A percentile compares a stretch with the other conserved stretches of the same genome.
Evolutionary conservation across 169 alveolate genomes (phyloP).

Genomic region (Eimeria maxima): DNA sequence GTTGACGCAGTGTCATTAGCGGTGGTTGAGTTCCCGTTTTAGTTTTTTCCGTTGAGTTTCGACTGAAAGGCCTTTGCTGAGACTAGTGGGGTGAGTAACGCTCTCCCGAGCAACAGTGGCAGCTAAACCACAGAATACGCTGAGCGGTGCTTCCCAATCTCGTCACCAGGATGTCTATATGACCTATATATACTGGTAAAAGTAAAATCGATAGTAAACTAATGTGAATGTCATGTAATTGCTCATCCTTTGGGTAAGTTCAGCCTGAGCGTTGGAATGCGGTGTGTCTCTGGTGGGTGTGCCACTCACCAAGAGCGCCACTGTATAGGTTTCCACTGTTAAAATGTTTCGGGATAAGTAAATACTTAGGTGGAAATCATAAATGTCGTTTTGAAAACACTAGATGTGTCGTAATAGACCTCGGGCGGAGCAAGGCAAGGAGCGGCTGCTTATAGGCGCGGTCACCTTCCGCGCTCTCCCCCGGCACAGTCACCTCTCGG

Average conservation of each 20-base stretch:
- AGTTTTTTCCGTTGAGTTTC: no score
- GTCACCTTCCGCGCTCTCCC: slow-evolving; percentile 73
- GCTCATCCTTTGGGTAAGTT: background rate
- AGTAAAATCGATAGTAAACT: background rate
- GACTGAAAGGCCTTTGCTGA: no score
- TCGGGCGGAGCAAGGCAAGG: slow-evolving; percentile 68
- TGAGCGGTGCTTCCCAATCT: no score
- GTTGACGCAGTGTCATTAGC: background rate
- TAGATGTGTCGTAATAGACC: slow-evolving; percentile 16
- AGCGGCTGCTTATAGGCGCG: slow-evolving; percentile 65
- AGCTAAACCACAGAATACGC: no score
- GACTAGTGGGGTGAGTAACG: no score
- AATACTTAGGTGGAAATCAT: background rate
- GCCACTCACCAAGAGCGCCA: background rate
- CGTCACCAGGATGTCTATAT: background rate
- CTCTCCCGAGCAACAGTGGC: no score
- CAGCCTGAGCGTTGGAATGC: background rate
- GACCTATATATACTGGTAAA: background rate
- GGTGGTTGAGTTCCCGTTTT: background rate
- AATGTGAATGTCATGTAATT: background rate
- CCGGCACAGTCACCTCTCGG: slow-evolving; percentile 47
- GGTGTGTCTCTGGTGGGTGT: slow-evolving; percentile 12
- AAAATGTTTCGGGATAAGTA: background rate
- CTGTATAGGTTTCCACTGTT: background rate
- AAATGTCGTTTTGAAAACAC: background rate